Evolutionary conservation across 2,329 filamentous ascomycete genomes (phyloP), one percentile per base, ranked within the genome.

Genomic region (Sporothrix curviconia): DNA sequence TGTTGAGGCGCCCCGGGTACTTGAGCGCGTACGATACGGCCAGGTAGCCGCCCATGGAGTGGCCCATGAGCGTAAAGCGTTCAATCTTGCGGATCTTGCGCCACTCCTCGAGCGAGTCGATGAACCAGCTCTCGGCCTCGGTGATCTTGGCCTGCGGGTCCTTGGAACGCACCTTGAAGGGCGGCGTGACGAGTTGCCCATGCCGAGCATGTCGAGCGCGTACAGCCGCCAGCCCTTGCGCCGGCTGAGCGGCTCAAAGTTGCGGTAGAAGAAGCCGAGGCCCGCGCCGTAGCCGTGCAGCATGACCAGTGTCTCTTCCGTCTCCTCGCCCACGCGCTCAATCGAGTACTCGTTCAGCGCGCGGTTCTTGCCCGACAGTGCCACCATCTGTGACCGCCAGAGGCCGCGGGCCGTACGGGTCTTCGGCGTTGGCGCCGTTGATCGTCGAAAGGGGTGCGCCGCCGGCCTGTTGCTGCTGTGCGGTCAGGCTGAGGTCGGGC

Each of bases 231-330:
- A 95, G 28, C 92, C 91, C 28, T 80, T 77, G 1, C 84, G 75
- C 17, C 92, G 84, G 46, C 87, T 92, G 34, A 99, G 74, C 6
- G 86, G 84, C 71, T 99, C 94, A 60, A 95, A 96, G 70, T 99
- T 99, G 74, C 94, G 92, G 78, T 96, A 99, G 78, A 95, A 99
- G 74, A 99, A 97, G 22, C 92, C 94, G 0, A 99, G 79, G 0
- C 94, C 94, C 2, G 94, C 94, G 47, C 94, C 94, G 71, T 99
- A 99, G 60, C 94, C 94, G 69, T 99, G 94, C 4, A 99, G 76
- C 83, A 99, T 95, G 44, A 99, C 92, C 15, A 99, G 78, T 43
- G 90, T 94, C 67, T 97, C 86, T 47, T 95, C 86, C 0, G 84
- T 82, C 4, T 85, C 73, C 68, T 96, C 92, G 36, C 85, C 90